Conservation (phyloP, 2,329 filamentous ascomycete species). For the Fusarium nygamai region DNA sequence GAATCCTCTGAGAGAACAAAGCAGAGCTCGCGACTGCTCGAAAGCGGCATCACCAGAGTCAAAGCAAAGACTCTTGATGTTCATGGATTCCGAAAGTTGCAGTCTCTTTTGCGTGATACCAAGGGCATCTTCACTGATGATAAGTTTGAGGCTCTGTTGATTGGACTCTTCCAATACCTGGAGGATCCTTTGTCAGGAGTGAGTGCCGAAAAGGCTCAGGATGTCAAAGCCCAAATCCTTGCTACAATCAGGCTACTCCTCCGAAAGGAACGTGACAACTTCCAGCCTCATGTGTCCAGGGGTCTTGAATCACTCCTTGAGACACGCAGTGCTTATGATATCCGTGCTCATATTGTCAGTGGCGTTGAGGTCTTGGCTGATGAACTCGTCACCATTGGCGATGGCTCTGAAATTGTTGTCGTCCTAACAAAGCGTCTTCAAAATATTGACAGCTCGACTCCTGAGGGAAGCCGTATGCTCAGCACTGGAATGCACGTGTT, state of each 20-base stretch:
- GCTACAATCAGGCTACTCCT: slow-evolving; percentile 79
- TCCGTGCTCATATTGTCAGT: slow-evolving; percentile 75
- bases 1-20: slow-evolving; percentile 60
- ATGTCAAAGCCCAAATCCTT: slow-evolving; percentile 78
- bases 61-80: slow-evolving; percentile 78
- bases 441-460: slow-evolving; percentile 51
- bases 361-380: slow-evolving; percentile 79
- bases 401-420: slow-evolving; percentile 67
- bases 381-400: slow-evolving; percentile 74
- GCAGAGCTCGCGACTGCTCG: slow-evolving; percentile 71
- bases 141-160: slow-evolving; percentile 74
- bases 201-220: slow-evolving; percentile 72
- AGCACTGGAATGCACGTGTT: slow-evolving; percentile 73
- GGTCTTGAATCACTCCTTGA: slow-evolving; percentile 74
- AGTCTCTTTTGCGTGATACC: slow-evolving; percentile 76
- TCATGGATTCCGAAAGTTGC: slow-evolving; percentile 81
- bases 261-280: slow-evolving; percentile 71
- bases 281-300: slow-evolving; percentile 73
- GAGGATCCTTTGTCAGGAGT: slow-evolving; percentile 67
- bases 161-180: slow-evolving; percentile 77
- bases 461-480: slow-evolving; percentile 62
- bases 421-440: slow-evolving; percentile 63
- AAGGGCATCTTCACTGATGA: slow-evolving; percentile 71
- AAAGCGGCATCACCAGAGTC: slow-evolving; percentile 79
- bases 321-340: slow-evolving; percentile 73